phyloP scores from a whole-genome alignment of 495 filamentous ascomycete genomes.

The Penicillium desertorum region DNA sequence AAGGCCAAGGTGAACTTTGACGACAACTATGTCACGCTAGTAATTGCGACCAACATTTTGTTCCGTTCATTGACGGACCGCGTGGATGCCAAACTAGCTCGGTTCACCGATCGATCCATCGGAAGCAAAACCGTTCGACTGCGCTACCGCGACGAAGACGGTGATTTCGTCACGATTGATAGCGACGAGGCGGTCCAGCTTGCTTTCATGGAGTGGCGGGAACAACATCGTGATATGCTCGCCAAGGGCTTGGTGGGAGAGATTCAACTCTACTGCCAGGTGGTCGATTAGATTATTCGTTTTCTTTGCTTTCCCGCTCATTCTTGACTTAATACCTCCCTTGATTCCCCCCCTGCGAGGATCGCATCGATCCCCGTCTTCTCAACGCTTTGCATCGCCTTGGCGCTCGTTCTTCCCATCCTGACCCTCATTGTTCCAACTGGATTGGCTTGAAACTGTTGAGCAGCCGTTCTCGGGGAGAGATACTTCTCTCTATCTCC shows the following conservation, averaged over 20 bases:
- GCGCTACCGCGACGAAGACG: constrained; percentile 89
- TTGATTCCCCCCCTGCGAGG: constrained; percentile 7
- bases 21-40: constrained; percentile 79
- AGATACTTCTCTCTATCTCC: constrained; percentile 20
- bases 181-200: constrained; percentile 93
- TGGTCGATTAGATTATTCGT: constrained; percentile 33
- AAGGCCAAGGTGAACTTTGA: constrained; percentile 93
- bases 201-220: constrained; percentile 90
- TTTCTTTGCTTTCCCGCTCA: constrained; percentile 9
- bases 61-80: constrained; percentile 91
- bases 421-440: constrained; percentile 21
- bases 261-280: constrained; percentile 76
- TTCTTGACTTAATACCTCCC: constrained; percentile 10
- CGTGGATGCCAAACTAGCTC: constrained; percentile 91
- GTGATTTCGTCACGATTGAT: constrained; percentile 88
- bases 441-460: constrained; percentile 37
- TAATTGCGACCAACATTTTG: constrained; percentile 88
- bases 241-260: constrained; percentile 70
- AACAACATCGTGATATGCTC: constrained; percentile 64
- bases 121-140: constrained; percentile 73
- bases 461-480: constrained; percentile 23
- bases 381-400: constrained; percentile 20
- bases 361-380: constrained; percentile 1
- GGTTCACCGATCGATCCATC: constrained; percentile 78
- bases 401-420: constrained; percentile 17